Conservation (phyloP, 1,284 basidiomycete genomes). For the Mycocalia duriaeana region DNA sequence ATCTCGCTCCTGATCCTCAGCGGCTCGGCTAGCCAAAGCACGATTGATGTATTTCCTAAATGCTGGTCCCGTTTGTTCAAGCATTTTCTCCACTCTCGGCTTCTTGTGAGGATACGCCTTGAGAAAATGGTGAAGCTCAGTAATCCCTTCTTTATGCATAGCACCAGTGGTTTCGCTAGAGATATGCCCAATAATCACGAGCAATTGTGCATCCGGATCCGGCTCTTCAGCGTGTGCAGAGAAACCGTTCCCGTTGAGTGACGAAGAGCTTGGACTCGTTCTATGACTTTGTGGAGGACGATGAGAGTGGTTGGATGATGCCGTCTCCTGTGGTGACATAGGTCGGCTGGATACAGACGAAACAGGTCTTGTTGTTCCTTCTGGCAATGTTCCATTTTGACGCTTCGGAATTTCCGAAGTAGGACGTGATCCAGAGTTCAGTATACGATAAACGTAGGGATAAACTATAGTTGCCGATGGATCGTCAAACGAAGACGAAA, state of each 20-base stretch:
- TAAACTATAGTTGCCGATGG: conserved; percentile 80
- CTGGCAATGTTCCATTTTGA: conserved; percentile 33
- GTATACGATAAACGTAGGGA: conserved; percentile 81
- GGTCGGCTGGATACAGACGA: conserved; percentile 60
- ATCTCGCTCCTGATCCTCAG: conserved; percentile 78
- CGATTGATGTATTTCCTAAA: conserved; percentile 84
- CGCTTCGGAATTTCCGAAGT: conserved; percentile 30
- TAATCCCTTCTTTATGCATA: conserved; percentile 86
- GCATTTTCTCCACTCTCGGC: conserved; percentile 78
- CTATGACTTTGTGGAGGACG: conserved; percentile 55
- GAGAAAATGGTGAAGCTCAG: conserved; percentile 92
- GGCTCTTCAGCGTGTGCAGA: conserved; percentile 62
- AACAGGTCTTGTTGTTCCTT: conserved; percentile 38
- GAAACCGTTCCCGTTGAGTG: conserved; percentile 43
- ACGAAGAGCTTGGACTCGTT: conserved; percentile 63
- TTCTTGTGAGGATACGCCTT: conserved; percentile 89
- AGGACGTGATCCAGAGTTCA: conserved; percentile 59
- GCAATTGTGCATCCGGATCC: conserved; percentile 74
- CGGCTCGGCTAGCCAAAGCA: conserved; percentile 76
- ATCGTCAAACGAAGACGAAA: conserved; percentile 76
- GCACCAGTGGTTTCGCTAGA: conserved; percentile 83
- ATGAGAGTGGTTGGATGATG: conserved; percentile 48
- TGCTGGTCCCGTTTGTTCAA: conserved; percentile 77
- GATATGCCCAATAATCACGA: conserved; percentile 85
- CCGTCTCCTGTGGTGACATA: conserved; percentile 56